A percentile compares a stretch with the other conserved stretches of the same genome.
These are phyloP conservation scores for Dactylellina leptospora DNA, from an alignment of 2,329 filamentous ascomycete genomes.

Conservation along the genomic window DNA sequence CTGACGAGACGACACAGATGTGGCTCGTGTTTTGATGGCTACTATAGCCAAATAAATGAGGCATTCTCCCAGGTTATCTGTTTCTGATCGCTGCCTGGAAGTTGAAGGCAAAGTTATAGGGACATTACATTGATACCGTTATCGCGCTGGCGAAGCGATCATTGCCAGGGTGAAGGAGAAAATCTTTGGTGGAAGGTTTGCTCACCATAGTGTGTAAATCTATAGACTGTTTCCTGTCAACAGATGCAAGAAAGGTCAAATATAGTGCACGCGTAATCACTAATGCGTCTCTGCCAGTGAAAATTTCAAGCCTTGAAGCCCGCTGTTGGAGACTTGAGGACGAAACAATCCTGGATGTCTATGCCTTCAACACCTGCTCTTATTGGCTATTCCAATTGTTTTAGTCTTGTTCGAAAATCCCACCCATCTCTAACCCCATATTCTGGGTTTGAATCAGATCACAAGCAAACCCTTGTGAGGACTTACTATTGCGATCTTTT, in stretches of 20 bases:
- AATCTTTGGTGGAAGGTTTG: neutral
- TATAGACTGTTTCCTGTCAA: neutral
- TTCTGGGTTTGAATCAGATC: too few species aligned
- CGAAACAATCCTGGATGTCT: too few species aligned
- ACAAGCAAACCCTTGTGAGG: too few species aligned
- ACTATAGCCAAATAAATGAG: neutral
- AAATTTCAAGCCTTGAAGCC: neutral
- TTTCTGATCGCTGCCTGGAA: neutral
- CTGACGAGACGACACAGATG: neutral
- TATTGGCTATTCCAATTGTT: too few species aligned
- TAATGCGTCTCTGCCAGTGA: neutral
- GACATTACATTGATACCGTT: neutral
- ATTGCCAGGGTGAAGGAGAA: neutral
- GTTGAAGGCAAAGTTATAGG: neutral
- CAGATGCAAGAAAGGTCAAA: neutral
- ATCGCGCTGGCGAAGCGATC: neutral
- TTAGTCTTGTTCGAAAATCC: too few species aligned
- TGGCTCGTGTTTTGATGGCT: conserved; percentile 2
- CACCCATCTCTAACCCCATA: too few species aligned
- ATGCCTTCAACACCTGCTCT: too few species aligned
- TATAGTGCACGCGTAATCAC: neutral
- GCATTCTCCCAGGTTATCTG: neutral
- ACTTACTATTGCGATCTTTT: too few species aligned
- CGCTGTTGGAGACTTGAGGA: too few species aligned
- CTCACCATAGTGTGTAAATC: neutral